Evolutionary conservation across 495 filamentous ascomycete genomes (phyloP), one percentile per base, ranked within the genome.

Genomic region (Sordaria brevicollis): DNA sequence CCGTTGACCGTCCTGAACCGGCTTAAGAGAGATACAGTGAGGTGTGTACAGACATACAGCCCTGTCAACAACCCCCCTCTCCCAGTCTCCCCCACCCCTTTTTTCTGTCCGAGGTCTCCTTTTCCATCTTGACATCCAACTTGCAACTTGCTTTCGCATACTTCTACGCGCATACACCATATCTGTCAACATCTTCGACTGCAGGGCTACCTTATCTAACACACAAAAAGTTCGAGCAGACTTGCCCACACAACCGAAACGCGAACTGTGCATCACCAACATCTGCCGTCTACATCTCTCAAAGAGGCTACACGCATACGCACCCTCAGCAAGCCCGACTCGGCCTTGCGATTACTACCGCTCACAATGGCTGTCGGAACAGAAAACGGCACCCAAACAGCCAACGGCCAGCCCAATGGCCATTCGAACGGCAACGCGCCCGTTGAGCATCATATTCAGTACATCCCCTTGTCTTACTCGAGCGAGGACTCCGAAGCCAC

Each of bases 381-480:
- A 49, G 67, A 77, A 54, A 77, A 74, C 69, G 76, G 76, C 13
- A 21, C 34, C 54, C 39, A 70, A 37, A 57, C 49, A 57, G 70
- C 34, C 10, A 57, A 62, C 43, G 66, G 35, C 34, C 43, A 35
- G 31, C 41, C 71, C 41, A 77, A 73, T 72, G 75, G 73, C 69
- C 71, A 72, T 69, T 37, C 31, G 38, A 75, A 77, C 71, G 72
- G 66, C 54, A 25, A 54, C 43, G 49, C 21, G 49, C 49, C 49
- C 1, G 71, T 67, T 62, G 38, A 73, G 36, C 73, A 72, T 71
- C 78, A 79, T 35, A 79, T 87, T 67, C 81, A 77, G 71, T 81
- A 82, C 77, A 91, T 97, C 41, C 87, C 92, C 43, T 84, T 93
- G 41, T 86, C 88, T 66, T 96, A 96, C 84, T 87, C 88, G 74